Conservation (phyloP, 2,329 filamentous ascomycete genomes). For the Trichophaea hybrida region DNA sequence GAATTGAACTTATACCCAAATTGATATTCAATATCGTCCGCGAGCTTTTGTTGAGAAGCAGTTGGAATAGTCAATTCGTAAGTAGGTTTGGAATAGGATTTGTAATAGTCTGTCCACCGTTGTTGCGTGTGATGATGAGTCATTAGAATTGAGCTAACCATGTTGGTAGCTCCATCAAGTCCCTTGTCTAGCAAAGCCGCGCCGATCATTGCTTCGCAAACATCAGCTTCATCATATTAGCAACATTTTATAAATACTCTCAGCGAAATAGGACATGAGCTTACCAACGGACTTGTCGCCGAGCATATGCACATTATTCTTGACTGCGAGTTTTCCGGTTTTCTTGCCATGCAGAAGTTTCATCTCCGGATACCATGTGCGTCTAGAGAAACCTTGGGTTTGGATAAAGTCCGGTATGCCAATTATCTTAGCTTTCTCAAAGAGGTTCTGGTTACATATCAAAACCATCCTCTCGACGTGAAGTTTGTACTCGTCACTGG, state of each 20-base stretch:
- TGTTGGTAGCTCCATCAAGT: conserved; percentile 47
- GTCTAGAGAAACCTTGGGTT: conserved; percentile 64
- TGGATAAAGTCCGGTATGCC: conserved; percentile 62
- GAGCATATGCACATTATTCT: conserved; percentile 43
- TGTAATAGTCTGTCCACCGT: conserved; percentile 58
- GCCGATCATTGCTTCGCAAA: conserved; percentile 87
- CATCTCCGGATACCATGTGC: conserved; percentile 78
- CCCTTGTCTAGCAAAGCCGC: conserved; percentile 52
- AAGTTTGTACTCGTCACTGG: conserved; percentile 69
- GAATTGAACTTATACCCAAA: conserved; percentile 53
- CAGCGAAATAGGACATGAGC: background rate
- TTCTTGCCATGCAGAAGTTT: conserved; percentile 59
- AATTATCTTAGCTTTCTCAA: conserved; percentile 55
- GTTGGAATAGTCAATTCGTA: conserved; percentile 54
- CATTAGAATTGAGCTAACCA: conserved; percentile 41
- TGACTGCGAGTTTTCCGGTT: conserved; percentile 35
- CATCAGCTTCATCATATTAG: conserved; percentile 43
- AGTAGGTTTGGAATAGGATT: conserved; percentile 49
- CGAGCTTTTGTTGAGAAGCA: conserved; percentile 54
- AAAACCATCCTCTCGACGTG: conserved; percentile 85
- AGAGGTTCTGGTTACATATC: conserved; percentile 82
- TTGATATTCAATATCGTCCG: conserved; percentile 45
- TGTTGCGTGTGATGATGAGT: conserved; percentile 32
- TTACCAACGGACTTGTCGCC: conserved; percentile 67
- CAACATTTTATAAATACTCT: no score